phyloP scores from a whole-genome alignment of 1,284 basidiomycete species.

The Cerrena zonata region DNA sequence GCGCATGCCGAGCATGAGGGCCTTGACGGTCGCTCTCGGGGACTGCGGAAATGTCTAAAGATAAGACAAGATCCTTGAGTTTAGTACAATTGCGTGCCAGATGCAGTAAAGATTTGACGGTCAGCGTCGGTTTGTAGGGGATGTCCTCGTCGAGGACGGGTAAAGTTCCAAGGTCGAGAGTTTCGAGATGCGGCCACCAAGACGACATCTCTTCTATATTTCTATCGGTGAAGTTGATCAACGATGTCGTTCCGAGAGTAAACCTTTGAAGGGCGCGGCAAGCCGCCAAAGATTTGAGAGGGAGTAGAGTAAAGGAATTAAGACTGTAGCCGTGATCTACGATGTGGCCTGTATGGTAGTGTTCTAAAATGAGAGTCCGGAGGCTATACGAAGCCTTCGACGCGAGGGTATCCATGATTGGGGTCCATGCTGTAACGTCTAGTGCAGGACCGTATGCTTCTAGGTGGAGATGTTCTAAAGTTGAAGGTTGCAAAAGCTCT shows the following conservation, averaged over 20 bases:
- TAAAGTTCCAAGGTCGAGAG: constrained; percentile 38
- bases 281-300: constrained; percentile 28
- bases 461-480: constrained; percentile 34
- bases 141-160: constrained; percentile 21
- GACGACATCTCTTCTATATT: constrained; percentile 35
- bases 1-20: constrained; percentile 5
- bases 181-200: constrained; percentile 35
- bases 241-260: constrained; percentile 36
- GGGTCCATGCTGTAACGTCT: constrained; percentile 32
- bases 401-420: constrained; percentile 35
- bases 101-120: constrained; percentile 30
- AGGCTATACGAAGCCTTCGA: constrained; percentile 33
- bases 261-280: constrained; percentile 34
- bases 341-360: constrained; percentile 9
- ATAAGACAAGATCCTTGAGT: constrained; percentile 35
- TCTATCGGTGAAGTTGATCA: constrained; percentile 35
- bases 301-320: not conserved
- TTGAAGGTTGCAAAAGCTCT: constrained; percentile 28
- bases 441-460: constrained; percentile 27
- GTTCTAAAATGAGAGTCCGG: constrained; percentile 40
- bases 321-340: constrained; percentile 1
- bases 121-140: constrained; percentile 24
- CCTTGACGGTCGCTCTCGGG: not conserved
- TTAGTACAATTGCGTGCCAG: constrained; percentile 32
- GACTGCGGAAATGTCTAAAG: constrained; percentile 22